These are phyloP conservation scores for Sapria himalayana DNA, from an alignment of 345 rosid species.

Conservation along the genomic window DNA sequence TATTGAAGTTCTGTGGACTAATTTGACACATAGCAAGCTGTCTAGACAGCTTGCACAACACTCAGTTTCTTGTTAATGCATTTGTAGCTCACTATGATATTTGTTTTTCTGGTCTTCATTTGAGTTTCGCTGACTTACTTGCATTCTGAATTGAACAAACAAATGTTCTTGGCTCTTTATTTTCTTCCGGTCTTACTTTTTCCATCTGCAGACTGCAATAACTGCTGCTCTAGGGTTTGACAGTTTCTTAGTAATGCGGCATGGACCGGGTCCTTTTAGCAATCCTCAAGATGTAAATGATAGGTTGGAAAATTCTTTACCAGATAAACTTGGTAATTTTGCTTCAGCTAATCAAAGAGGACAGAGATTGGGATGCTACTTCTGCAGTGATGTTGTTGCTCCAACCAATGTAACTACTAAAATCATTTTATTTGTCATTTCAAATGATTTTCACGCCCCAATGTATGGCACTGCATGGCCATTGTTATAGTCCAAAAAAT, in stretches of 20 bases:
- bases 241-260: conserved; percentile 93
- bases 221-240: conserved; percentile 93
- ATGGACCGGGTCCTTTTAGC: conserved; percentile 68
- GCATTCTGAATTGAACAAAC: no score
- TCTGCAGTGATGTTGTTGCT: conserved; percentile 91
- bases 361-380: conserved; percentile 83
- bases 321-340: conserved; percentile 24
- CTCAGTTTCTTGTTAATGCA: no score
- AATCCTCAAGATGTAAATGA: conserved; percentile 12
- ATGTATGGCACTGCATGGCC: conserved; percentile 4
- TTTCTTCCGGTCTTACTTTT: no score
- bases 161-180: no score
- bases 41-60: no score
- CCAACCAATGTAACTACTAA: conserved; percentile 63
- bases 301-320: conserved; percentile 12
- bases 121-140: no score
- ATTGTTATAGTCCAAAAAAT: no score
- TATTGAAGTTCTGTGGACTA: no score
- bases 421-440: conserved; percentile 4
- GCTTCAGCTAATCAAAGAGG: conserved; percentile 13
- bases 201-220: conserved; percentile 44
- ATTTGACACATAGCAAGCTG: no score
- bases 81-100: no score
- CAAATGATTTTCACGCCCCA: conserved; percentile 1
- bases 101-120: no score